Conservation (phyloP, 306 rosid species). For the Acacia crassicarpa region DNA sequence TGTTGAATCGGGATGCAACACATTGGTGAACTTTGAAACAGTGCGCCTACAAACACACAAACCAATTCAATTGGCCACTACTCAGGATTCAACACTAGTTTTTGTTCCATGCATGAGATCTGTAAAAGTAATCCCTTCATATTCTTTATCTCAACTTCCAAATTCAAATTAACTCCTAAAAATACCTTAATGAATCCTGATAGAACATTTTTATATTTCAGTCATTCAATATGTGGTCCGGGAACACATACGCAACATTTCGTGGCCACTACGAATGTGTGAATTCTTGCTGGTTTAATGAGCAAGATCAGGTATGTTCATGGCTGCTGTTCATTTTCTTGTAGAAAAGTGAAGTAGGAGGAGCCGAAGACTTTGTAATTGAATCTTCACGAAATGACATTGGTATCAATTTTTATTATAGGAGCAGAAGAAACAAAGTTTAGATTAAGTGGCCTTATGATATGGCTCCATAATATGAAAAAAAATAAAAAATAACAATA, state of each 20-base stretch:
- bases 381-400: not conserved
- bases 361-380: conserved; percentile 9
- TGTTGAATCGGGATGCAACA: conserved; percentile 82
- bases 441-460: conserved; percentile 13
- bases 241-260: conserved; percentile 56
- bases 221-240: conserved; percentile 93
- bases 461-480: not conserved
- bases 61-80: conserved; percentile 89
- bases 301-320: conserved; percentile 73
- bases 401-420: conserved; percentile 5
- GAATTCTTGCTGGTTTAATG: conserved; percentile 82
- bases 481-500: not conserved
- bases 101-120: conserved; percentile 97
- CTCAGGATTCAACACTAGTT: conserved; percentile 62
- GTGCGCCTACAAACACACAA: conserved; percentile 78
- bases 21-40: conserved; percentile 95
- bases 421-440: conserved; percentile 13
- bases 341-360: not conserved
- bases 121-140: conserved; percentile 59
- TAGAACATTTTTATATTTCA: conserved; percentile 41
- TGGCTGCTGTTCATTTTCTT: conserved; percentile 12
- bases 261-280: conserved; percentile 87
- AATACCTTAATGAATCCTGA: conserved; percentile 25
- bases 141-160: conserved; percentile 17
- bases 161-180: conserved; percentile 17